Evolutionary conservation across 148 eudicot species (phyloP).

Genomic region (Nepenthes mirabilis): DNA sequence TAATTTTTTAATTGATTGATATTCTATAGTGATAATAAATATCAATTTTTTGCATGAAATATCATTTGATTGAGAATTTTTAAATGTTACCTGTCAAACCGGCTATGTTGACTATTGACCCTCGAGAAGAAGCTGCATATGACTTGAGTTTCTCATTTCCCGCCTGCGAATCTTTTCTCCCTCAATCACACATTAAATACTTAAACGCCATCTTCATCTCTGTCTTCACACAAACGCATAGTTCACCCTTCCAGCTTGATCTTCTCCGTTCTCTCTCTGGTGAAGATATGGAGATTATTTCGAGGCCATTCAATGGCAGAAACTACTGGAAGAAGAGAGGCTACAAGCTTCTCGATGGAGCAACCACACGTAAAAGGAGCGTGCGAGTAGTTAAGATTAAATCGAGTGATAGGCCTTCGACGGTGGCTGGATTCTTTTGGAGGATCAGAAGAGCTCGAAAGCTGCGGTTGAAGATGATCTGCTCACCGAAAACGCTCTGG

Average conservation of each 20-base stretch:
- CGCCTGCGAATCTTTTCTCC: background rate
- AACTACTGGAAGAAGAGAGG: constrained; percentile 34
- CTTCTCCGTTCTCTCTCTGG: background rate
- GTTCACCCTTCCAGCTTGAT: too few species aligned
- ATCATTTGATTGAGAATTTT: too few species aligned
- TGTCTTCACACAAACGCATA: too few species aligned
- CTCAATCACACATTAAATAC: background rate
- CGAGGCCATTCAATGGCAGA: constrained; percentile 22
- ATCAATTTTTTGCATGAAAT: too few species aligned
- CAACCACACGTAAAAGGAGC: constrained; percentile 14
- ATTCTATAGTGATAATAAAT: too few species aligned
- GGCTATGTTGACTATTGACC: background rate
- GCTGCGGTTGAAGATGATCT: constrained; percentile 17
- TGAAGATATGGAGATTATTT: constrained; percentile 17
- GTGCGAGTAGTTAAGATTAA: constrained; percentile 20
- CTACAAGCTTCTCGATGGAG: constrained; percentile 27
- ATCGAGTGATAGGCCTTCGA: background rate
- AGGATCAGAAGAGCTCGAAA: constrained; percentile 22
- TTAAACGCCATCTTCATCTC: background rate
- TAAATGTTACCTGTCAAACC: background rate
- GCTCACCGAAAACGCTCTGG: constrained; percentile 21
- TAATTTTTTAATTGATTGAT: too few species aligned
- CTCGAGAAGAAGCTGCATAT: background rate
- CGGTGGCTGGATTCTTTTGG: constrained; percentile 20
- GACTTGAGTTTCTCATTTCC: background rate